Base-by-base conservation (phyloP, 805 yeast species). In the Clavispora asparagi region DNA sequence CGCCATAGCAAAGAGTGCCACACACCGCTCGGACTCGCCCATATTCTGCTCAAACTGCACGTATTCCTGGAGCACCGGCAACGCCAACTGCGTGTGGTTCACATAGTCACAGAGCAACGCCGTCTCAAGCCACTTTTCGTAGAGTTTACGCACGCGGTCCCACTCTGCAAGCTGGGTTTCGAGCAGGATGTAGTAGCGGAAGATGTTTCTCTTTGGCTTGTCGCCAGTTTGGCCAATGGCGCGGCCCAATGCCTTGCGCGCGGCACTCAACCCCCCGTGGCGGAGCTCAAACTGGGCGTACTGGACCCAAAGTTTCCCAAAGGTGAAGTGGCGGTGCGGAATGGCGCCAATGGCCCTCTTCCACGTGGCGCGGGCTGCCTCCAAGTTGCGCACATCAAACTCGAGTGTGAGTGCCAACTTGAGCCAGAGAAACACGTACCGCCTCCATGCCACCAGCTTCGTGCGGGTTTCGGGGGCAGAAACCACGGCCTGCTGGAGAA, bases 221-320 rank as follows among this genome's bases (percentile, higher is more conserved):
- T 39, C 40, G 30, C 57, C 50, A 6, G 63, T 51, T 40, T 73
- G 65, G 0, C 96, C 97, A 16, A 92, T 70, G 0, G 87, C 77
- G 42, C 75, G 70, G 0, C 97, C 97, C 25, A 88, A 63, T 1
- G 85, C 63, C 59, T 80, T 84, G 35, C 97, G 71, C 4, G 91
- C 88, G 10, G 60, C 56, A 0, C 61, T 16, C 3, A 88, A 46
- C 44, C 74, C 61, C 6, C 68, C 70, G 27, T 81, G 79, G 30
- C 98, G 74, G 2, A 91, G 62, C 61, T 87, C 91, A 65, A 85
- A 90, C 47, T 87, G 77, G 2, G 87, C 82, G 61, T 64, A 83
- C 52, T 73, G 63, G 6, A 79, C 73, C 97, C 97, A 91, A 3
- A 86, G 56, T 50, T 85, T 83, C 2, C 81, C 81, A 56, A 87